Evolutionary conservation across 345 rosid species (phyloP).

Genomic region (Turnera subulata): DNA sequence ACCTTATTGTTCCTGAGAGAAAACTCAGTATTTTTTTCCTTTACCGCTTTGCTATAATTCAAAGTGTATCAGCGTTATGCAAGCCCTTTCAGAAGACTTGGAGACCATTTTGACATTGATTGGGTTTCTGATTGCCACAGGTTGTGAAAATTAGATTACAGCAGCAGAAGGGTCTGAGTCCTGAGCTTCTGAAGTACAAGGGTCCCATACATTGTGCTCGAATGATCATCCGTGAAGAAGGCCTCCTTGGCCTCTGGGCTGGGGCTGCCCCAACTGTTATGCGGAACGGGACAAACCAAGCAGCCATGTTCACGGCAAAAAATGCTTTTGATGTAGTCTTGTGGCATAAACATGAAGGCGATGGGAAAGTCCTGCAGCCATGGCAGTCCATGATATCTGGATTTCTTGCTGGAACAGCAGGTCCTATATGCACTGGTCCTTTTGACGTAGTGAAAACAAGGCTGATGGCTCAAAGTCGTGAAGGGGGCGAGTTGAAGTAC

Average conservation of each 20-base stretch:
- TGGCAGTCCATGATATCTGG: conserved; percentile 99
- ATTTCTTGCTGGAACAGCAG: conserved; percentile 88
- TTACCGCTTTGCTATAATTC: background rate
- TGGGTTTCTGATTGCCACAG: conserved; percentile 34
- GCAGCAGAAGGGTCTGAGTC: conserved; percentile 85
- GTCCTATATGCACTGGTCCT: conserved; percentile 92
- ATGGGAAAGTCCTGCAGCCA: conserved; percentile 71
- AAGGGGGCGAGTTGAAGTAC: conserved; percentile 60
- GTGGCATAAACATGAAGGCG: conserved; percentile 97
- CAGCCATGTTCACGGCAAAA: conserved; percentile 93
- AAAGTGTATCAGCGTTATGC: background rate
- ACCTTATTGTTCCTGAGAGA: no score
- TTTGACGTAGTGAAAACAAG: conserved; percentile 99
- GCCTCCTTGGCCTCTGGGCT: conserved; percentile 83
- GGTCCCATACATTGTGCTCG: conserved; percentile 90
- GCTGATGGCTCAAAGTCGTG: conserved; percentile 80
- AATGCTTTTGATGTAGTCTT: conserved; percentile 69
- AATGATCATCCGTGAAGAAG: conserved; percentile 63
- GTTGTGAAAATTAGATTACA: conserved; percentile 95
- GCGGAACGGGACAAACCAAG: conserved; percentile 98
- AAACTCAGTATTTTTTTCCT: no score
- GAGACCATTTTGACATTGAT: conserved; percentile 11
- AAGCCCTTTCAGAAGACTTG: background rate
- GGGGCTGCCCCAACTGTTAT: conserved; percentile 96
- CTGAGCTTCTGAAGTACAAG: conserved; percentile 76